Evolutionary conservation across 495 filamentous ascomycete genomes (phyloP).

Genomic region (Tuber umbilicatum): DNA sequence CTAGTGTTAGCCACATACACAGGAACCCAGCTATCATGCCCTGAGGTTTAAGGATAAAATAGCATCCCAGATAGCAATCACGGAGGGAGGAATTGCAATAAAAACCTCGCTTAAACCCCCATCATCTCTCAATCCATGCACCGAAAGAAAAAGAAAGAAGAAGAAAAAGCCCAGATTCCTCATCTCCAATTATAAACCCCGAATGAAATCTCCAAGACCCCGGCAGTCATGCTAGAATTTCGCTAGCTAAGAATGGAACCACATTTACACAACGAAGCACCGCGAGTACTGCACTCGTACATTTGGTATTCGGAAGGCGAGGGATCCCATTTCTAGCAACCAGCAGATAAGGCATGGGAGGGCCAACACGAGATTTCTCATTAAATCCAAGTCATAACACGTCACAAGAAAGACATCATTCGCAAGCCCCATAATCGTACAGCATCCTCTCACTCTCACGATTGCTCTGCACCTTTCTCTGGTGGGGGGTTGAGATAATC

Average conservation of each 20-base stretch:
- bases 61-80: background rate
- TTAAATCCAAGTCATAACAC: background rate
- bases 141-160: background rate
- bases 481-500: slow-evolving; percentile 62
- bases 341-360: background rate
- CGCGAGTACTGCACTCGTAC: background rate
- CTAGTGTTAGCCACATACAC: background rate
- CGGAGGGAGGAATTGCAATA: background rate
- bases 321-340: background rate
- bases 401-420: background rate
- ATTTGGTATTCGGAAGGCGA: background rate
- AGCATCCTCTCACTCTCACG: slow-evolving; percentile 2
- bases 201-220: background rate
- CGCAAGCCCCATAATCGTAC: background rate
- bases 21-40: background rate
- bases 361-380: background rate
- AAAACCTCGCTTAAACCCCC: background rate
- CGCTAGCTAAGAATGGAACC: background rate
- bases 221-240: background rate
- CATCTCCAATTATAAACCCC: background rate
- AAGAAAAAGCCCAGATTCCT: background rate
- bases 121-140: background rate
- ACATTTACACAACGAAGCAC: background rate
- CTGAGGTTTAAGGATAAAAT: background rate
- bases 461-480: slow-evolving; percentile 28